These are phyloP conservation scores for Ceriops decandra DNA, from an alignment of 345 rosid species.

Conservation along the genomic window DNA sequence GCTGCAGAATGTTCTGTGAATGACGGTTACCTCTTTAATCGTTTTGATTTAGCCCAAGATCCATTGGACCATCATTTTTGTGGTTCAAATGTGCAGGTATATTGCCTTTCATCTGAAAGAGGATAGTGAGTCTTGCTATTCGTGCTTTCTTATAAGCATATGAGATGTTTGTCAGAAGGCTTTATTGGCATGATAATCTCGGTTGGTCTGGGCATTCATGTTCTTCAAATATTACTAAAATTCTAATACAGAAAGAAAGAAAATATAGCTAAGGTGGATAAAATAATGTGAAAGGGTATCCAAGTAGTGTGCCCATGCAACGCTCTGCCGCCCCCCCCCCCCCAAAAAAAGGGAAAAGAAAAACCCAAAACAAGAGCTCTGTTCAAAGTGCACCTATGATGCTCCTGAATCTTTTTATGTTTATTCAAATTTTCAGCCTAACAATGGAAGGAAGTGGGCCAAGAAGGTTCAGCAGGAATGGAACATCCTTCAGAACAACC, in stretches of 20 bases:
- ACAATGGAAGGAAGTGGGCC: constrained; percentile 78
- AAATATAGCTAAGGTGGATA: too few relatives aligned
- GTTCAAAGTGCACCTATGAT: neutral
- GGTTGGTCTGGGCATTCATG: neutral
- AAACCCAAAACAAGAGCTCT: too few relatives aligned
- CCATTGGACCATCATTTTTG: constrained; percentile 84
- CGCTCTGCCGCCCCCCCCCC: too few relatives aligned
- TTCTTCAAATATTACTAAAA: neutral
- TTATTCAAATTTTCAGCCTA: constrained; percentile 44
- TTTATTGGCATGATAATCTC: neutral
- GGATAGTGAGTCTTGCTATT: neutral
- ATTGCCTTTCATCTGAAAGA: neutral
- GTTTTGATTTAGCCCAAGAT: constrained; percentile 71
- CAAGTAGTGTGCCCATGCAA: too few relatives aligned
- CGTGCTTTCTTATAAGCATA: neutral
- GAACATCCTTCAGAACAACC: constrained; percentile 93
- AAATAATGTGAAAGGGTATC: too few relatives aligned
- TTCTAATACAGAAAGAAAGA: neutral
- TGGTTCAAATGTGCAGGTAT: constrained; percentile 65
- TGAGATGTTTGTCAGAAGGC: neutral
- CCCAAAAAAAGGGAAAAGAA: too few relatives aligned
- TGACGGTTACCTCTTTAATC: constrained; percentile 49
- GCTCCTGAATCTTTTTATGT: neutral
- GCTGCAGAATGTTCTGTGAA: constrained; percentile 35
- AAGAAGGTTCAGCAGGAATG: constrained; percentile 98